Evolutionary conservation across 2,329 filamentous ascomycete species (phyloP), one percentile per base, ranked within the genome.

Genomic region (Akanthomyces lecanii): DNA sequence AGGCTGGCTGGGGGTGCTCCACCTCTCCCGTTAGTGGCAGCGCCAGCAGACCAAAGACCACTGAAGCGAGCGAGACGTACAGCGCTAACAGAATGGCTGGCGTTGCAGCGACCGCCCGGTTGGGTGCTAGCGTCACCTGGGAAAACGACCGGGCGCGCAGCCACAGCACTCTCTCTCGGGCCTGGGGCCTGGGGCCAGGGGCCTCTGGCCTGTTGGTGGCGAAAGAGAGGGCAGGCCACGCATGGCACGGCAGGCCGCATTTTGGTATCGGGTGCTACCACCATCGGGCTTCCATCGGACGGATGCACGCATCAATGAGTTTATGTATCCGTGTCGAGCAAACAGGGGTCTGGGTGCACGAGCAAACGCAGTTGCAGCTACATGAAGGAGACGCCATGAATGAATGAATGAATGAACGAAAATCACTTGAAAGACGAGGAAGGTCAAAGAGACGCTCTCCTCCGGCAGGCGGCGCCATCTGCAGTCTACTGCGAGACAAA

Each of bases 271-370:
- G 2, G 28, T 16, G 38, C 38, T 59, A 38, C 56, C 21, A 51
- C n/a, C 45, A 59, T 59, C 55, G 45, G 55, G 16, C 33, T n/a
- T 11, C 14, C 45, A 50, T 38, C 30, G 56, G 56, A 45, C 45
- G 45, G 55, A 21, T 28, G 23, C 45, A 21, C 8, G 21, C 44
- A 47, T 38, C n/a, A 7, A 25, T 54, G 36, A 36, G 21, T 53
- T 12, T 21, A 5, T 10, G 28, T 18, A 7, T 28, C 6, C 6
- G 18, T 5, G 1, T 8, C 1, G 11, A 12, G 21, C 16, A 53
- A 16, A 16, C 38, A 40, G 14, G 33, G 38, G 16, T 11, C 38
- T 11, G 10, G 38, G 40, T 14, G 36, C 21, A 51, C 47, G 51
- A 59, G 30, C 47, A 42, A 58, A 58, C 7, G 33, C 10, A 36